Conservation (phyloP, 768 basidiomycete species). For the Suillus fuscotomentosus region DNA sequence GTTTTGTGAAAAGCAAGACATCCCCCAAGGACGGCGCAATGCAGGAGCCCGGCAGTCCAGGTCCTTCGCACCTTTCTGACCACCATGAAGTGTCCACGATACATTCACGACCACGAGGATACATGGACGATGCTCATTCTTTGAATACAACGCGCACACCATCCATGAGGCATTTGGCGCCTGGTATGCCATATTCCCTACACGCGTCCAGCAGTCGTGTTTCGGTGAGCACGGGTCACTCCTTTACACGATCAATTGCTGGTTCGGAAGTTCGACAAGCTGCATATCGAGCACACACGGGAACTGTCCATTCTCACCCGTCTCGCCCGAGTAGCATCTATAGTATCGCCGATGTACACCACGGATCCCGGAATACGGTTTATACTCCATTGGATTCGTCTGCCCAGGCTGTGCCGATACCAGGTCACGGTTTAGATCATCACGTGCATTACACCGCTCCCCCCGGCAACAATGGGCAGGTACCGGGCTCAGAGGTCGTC, state of each 20-base stretch:
- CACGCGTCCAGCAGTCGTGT: neutral
- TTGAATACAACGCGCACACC: neutral
- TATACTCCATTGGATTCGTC: neutral
- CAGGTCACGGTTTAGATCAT: neutral
- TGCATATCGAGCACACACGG: neutral
- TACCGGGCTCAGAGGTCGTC: conserved; percentile 8
- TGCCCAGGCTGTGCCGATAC: neutral
- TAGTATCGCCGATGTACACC: too few relatives aligned
- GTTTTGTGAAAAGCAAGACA: neutral
- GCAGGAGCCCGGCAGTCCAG: neutral
- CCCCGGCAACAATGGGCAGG: conserved; percentile 4
- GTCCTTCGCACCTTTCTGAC: neutral
- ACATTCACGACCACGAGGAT: neutral
- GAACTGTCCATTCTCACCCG: neutral
- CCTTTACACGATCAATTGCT: neutral
- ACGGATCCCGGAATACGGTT: neutral
- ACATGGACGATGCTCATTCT: neutral
- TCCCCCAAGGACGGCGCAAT: too few relatives aligned
- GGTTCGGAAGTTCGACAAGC: neutral
- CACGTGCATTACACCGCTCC: neutral
- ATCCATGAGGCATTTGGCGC: neutral
- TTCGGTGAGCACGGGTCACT: neutral
- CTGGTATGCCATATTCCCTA: neutral
- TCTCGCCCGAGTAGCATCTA: neutral
- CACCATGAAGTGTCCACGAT: neutral